Evolutionary conservation across 129 eudicot species (phyloP), one percentile per base, ranked within the genome.

Genomic region (Escallonia herrerae): DNA sequence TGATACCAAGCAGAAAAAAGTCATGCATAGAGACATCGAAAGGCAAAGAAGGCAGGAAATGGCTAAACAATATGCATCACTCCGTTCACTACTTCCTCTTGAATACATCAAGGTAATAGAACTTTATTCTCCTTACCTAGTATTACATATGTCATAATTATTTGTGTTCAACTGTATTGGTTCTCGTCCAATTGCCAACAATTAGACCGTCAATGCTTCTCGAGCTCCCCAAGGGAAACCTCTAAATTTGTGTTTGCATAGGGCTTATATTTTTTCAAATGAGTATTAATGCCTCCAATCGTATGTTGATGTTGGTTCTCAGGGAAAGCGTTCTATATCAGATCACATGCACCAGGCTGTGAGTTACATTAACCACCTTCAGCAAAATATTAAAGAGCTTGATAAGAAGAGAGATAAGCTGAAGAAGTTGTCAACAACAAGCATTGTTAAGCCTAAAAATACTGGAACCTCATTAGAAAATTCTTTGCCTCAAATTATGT

Each of bases 321-420:
- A 86, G 95, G 95, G 90, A 72, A 87, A 81, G 64, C 87, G 87
- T n/a, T 80, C 95, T 14, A 63, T 67, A 69, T 81, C 90, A 2
- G 95, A 87, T 81, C 87, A 80, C 60, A 76, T 83, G 82, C 74
- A 83, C 10, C 78, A 76, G 63, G 84, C 90, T 7, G 78, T 58
- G 70, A 66, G 58, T 73, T 87, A 87, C 67, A 87, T 87, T 64
- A 80, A 72, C 38, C 60, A 76, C 56, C 64, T 73, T 68, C 78
- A 81, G 60, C 74, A 79, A 60, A 81, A 66, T 33, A 70, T 83
- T 14, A 45, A 74, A 40, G 76, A 65, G 62, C 68, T 80, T 43
- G 42, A 71, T 57, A 55, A 22, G 10, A 77, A 68, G 72, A 86
- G 86, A 65, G 81, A 81, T 46, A 68, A 60, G 61, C 73, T 81